A percentile compares a stretch with the other conserved stretches of the same genome.
Evolutionary conservation across 31 red algal genomes (phyloP).

Genomic region (Odonthalia washingtoniensis): DNA sequence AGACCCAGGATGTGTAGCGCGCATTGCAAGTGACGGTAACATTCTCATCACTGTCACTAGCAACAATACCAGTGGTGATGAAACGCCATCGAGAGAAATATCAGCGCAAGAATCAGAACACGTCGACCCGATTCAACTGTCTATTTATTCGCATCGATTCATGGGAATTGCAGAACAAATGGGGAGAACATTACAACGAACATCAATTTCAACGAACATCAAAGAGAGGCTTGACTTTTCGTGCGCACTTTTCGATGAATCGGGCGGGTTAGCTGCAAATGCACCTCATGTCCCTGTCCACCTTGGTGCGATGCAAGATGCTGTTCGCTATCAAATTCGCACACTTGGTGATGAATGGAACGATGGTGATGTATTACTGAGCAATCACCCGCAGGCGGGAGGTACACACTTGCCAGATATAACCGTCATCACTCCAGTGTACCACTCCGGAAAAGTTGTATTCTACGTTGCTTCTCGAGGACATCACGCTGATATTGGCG

Average conservation of each 20-base stretch:
- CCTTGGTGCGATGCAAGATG: slow-evolving; percentile 97
- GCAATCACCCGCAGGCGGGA: slow-evolving; percentile 91
- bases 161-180: slow-evolving; percentile 99
- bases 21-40: slow-evolving; percentile 67
- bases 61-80: too few relatives aligned
- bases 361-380: slow-evolving; percentile 87
- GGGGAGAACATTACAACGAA: slow-evolving; percentile 91
- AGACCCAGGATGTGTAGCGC: slow-evolving; percentile 83
- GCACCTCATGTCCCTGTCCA: slow-evolving; percentile 99
- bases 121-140: slow-evolving; percentile 74
- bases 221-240: slow-evolving; percentile 99
- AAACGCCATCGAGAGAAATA: not conserved
- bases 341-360: slow-evolving; percentile 55
- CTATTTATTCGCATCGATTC: slow-evolving; percentile 92
- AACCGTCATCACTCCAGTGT: slow-evolving; percentile 96
- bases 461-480: slow-evolving; percentile 96
- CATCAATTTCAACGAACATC: slow-evolving; percentile 94
- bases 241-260: slow-evolving; percentile 95
- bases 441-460: slow-evolving; percentile 57
- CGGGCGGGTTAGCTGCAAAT: slow-evolving; percentile 94
- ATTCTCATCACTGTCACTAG: slow-evolving; percentile 58
- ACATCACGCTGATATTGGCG: slow-evolving; percentile 98
- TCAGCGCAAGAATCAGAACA: not conserved
- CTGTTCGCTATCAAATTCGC: slow-evolving; percentile 78
- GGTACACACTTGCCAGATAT: slow-evolving; percentile 98